Conservation (phyloP, 2,329 filamentous ascomycete genomes). For the Pyrenophora tritici-repentis region DNA sequence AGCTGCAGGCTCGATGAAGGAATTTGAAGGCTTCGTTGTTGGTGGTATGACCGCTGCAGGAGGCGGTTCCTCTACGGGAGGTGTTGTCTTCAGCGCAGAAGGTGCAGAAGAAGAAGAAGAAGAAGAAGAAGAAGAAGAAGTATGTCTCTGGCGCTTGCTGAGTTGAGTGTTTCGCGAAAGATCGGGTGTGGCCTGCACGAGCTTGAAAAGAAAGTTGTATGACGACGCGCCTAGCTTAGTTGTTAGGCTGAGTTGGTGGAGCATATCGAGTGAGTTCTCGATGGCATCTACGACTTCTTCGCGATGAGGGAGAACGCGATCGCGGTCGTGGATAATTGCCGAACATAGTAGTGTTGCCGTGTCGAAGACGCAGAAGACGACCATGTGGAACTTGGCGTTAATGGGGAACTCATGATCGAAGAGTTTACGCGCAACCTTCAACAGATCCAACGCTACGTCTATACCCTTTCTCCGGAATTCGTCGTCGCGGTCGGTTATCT, state of each 20-base stretch:
- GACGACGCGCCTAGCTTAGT: slow-evolving; percentile 39
- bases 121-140: too few relatives aligned
- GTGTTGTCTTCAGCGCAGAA: not conserved
- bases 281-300: slow-evolving; percentile 51
- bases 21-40: not conserved
- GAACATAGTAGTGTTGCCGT: slow-evolving; percentile 58
- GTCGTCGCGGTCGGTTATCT: slow-evolving; percentile 40
- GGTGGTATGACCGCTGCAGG: not conserved
- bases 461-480: slow-evolving; percentile 51
- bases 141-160: slow-evolving; percentile 26
- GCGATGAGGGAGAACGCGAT: slow-evolving; percentile 49
- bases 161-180: slow-evolving; percentile 19
- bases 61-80: not conserved
- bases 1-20: not conserved
- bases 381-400: slow-evolving; percentile 57
- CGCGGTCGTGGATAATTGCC: slow-evolving; percentile 57
- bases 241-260: slow-evolving; percentile 35
- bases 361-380: slow-evolving; percentile 59
- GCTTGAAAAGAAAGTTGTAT: slow-evolving; percentile 38
- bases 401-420: slow-evolving; percentile 54
- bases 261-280: slow-evolving; percentile 33
- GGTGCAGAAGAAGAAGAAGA: slow-evolving; percentile 5
- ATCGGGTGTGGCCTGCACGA: slow-evolving; percentile 35
- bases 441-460: slow-evolving; percentile 52
- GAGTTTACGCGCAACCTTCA: slow-evolving; percentile 49